A percentile compares a stretch with the other conserved stretches of the same genome.
These are phyloP conservation scores for Stylonectria norvegica DNA, from an alignment of 2,329 filamentous ascomycete species.

Conservation along the genomic window DNA sequence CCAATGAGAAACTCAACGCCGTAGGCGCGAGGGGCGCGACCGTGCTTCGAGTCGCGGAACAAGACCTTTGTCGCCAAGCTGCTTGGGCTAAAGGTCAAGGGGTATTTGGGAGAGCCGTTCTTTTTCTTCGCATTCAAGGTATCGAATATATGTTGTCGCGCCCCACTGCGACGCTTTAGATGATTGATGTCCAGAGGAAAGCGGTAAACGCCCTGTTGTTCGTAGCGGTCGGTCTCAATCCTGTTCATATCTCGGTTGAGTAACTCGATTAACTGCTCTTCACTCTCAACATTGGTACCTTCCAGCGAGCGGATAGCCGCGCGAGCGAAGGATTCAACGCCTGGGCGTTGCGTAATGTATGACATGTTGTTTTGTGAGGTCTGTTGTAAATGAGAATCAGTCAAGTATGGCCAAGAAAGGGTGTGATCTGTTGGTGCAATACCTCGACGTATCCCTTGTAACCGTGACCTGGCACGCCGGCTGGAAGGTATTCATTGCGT, in stretches of 20 bases:
- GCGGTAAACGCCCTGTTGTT: constrained; percentile 28
- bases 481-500: constrained; percentile 38
- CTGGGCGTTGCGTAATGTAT: constrained; percentile 11
- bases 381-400: neutral
- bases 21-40: constrained; percentile 11
- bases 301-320: constrained; percentile 11
- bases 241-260: constrained; percentile 31
- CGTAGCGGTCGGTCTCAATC: constrained; percentile 23
- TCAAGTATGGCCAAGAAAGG: neutral
- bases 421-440: constrained; percentile 6
- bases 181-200: constrained; percentile 26
- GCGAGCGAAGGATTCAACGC: constrained; percentile 9
- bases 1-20: constrained; percentile 37
- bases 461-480: constrained; percentile 37
- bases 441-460: constrained; percentile 37
- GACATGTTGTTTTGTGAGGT: constrained; percentile 21
- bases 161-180: constrained; percentile 9
- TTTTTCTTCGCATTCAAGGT: constrained; percentile 39
- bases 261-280: constrained; percentile 22
- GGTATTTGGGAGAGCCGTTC: constrained; percentile 43
- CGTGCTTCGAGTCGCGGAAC: constrained; percentile 22
- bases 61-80: constrained; percentile 36
- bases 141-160: constrained; percentile 14
- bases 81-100: constrained; percentile 38
- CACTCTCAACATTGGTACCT: constrained; percentile 16